Evolutionary conservation across 331 rosid species (phyloP), one percentile per base, ranked within the genome.

Genomic region (Acacia concinna): DNA sequence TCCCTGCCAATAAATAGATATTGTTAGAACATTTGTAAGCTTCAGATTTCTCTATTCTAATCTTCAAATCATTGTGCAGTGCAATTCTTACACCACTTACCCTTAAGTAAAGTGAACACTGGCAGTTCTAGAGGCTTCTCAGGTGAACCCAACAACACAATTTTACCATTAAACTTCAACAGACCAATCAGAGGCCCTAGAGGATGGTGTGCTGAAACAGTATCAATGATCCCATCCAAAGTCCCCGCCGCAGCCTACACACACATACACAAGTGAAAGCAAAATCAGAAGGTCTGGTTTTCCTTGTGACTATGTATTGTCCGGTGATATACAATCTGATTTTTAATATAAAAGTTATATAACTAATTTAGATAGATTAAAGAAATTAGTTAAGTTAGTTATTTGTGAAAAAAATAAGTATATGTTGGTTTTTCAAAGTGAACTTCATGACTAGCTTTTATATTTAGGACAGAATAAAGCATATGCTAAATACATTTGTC

Each of bases 151-250:
- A 91, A 83, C 86, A 87, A 64, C 11, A 91, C 64, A 4, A 87
- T 76, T 31, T 91, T 91, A 10, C 96, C 93, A 74, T 91, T 74
- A 67, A 68, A 0, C 82, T 87, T 91, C 72, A 91, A 14, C 17
- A 89, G 56, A 28, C 44, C 63, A 46, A 91, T 9, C 80, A 89
- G 77, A 44, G 93, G 96, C 70, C 73, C 4, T 0, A 91, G 74
- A 51, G 91, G 86, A 81, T 89, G 93, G 0, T 5, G 18, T 6
- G 87, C 90, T 31, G 96, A 86, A 49, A 86, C 96, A 0, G 89
- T 87, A 64, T 89, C 96, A 49, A 91, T 85, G 38, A 91, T 89
- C 34, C 93, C 93, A 81, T 91, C 93, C 71, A 87, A 47, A 11
- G 85, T 85, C 0, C 89, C 91, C 64, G 18, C 46, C 23, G 74